Evolutionary conservation across 2,329 filamentous ascomycete genomes (phyloP).

Genomic region (Aspergillus novofumigatus): DNA sequence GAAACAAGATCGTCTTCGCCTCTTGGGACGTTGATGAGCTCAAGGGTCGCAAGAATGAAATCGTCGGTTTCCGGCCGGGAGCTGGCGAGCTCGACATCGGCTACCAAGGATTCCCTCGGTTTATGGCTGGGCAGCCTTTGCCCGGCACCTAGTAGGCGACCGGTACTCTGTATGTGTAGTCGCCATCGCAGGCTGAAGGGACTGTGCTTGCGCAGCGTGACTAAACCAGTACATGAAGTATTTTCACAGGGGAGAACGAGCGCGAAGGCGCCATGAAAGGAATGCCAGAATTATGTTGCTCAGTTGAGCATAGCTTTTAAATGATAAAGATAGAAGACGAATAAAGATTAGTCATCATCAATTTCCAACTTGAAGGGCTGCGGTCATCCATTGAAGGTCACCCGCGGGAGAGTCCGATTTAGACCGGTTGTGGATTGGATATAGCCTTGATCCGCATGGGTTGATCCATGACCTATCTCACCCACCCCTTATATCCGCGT

Average conservation of each 20-base stretch:
- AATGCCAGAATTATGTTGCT: not conserved
- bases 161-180: not conserved
- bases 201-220: not conserved
- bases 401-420: too few relatives aligned
- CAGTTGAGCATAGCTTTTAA: not conserved
- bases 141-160: slow-evolving; percentile 1
- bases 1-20: slow-evolving; percentile 33
- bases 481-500: too few relatives aligned
- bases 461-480: too few relatives aligned
- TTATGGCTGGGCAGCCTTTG: slow-evolving; percentile 2
- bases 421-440: too few relatives aligned
- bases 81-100: slow-evolving; percentile 5
- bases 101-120: slow-evolving; percentile 5
- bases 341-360: not conserved
- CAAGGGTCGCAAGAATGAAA: slow-evolving; percentile 16
- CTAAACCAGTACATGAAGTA: too few relatives aligned
- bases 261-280: not conserved
- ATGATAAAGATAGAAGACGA: not conserved
- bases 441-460: too few relatives aligned
- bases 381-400: not conserved
- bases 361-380: not conserved
- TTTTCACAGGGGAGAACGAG: too few relatives aligned
- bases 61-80: slow-evolving; percentile 8
- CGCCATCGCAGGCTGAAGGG: not conserved
- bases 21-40: slow-evolving; percentile 42